Percentiles rank a stretch among this genome's conserved stretches.
Conservation (phyloP, 768 basidiomycete species). For the Tricholoma hemisulphureum region DNA sequence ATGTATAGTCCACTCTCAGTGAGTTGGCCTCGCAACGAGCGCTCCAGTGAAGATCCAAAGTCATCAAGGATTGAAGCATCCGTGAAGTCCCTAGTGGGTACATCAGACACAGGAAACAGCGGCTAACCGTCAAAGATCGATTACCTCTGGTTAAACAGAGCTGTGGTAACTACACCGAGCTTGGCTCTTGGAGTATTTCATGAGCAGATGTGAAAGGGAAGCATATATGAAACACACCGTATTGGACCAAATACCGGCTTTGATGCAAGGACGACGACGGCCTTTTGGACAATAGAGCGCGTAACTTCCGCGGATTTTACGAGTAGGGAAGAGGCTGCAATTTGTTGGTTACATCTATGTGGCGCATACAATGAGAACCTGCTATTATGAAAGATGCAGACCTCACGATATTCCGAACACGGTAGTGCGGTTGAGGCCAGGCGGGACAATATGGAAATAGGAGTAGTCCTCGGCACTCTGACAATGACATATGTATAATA, state of each 20-base stretch:
- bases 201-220: not conserved
- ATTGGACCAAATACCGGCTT: constrained; percentile 94
- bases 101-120: not conserved
- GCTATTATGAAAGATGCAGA: not conserved
- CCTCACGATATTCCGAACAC: constrained; percentile 94
- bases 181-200: constrained; percentile 59
- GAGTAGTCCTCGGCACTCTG: constrained; percentile 93
- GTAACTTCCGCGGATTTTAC: constrained; percentile 86
- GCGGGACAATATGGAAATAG: constrained; percentile 89
- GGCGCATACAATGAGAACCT: not conserved
- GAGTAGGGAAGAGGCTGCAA: constrained; percentile 72
- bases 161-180: constrained; percentile 89
- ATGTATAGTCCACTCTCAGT: constrained; percentile 94
- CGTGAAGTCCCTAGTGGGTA: constrained; percentile 67
- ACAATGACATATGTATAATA: constrained; percentile 5
- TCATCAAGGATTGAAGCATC: constrained; percentile 88
- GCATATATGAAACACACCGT: constrained; percentile 44
- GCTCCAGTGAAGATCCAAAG: constrained; percentile 76
- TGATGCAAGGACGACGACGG: constrained; percentile 89
- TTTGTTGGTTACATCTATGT: constrained; percentile 89
- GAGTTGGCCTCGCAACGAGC: constrained; percentile 72
- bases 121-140: not conserved
- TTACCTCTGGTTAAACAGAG: constrained; percentile 83
- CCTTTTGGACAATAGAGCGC: constrained; percentile 95
- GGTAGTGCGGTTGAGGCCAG: constrained; percentile 68